Evolutionary conservation across 1,139 yeast genomes (phyloP).

Genomic region (Scheffersomyces titani): DNA sequence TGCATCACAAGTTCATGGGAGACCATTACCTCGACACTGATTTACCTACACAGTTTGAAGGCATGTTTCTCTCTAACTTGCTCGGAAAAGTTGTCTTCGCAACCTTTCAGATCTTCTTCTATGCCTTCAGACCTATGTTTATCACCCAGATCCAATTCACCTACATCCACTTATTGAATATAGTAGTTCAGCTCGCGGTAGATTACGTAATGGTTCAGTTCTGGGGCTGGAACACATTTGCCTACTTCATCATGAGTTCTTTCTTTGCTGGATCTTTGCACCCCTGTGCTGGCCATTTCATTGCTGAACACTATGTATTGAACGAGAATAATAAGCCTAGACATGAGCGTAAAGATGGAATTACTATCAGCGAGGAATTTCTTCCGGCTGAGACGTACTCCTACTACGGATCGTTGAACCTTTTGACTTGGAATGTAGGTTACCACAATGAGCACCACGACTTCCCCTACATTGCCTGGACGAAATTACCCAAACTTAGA

Average conservation of each 20-base stretch:
- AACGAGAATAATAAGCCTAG: conserved; percentile 54
- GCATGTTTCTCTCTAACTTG: conserved; percentile 68
- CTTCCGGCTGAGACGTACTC: conserved; percentile 81
- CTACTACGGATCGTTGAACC: conserved; percentile 79
- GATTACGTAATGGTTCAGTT: conserved; percentile 56
- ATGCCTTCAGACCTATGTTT: conserved; percentile 88
- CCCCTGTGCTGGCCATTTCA: conserved; percentile 94
- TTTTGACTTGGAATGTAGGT: conserved; percentile 89
- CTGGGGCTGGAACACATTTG: conserved; percentile 67
- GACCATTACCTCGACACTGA: conserved; percentile 85
- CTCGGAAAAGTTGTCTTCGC: conserved; percentile 91
- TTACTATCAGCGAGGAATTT: conserved; percentile 30
- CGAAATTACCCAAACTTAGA: conserved; percentile 67
- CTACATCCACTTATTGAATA: conserved; percentile 69
- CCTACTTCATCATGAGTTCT: conserved; percentile 72
- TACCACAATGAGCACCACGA: conserved; percentile 95
- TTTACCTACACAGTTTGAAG: conserved; percentile 79
- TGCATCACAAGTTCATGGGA: conserved; percentile 91
- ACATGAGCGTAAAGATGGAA: conserved; percentile 13
- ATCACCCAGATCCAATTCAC: conserved; percentile 76
- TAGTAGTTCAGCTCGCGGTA: conserved; percentile 57
- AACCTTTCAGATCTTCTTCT: conserved; percentile 83
- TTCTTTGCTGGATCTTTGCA: conserved; percentile 90
- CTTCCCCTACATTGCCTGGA: conserved; percentile 93
- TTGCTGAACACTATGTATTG: conserved; percentile 88